Conservation (phyloP, 108 stramenopile species). For the Cyclotella kingstonii region DNA sequence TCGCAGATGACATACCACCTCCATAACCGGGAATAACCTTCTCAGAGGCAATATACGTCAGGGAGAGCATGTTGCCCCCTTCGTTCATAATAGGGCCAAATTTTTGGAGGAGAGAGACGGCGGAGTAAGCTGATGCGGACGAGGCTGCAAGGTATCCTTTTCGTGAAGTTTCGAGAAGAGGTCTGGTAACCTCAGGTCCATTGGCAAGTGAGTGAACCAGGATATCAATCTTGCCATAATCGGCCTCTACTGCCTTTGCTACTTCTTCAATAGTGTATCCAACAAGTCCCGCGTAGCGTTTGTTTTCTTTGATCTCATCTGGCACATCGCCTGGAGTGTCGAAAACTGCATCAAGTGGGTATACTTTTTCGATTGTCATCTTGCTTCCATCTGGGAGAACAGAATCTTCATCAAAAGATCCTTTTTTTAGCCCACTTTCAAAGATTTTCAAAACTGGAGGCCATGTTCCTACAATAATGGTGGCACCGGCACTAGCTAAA, state of each 20-base stretch:
- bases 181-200: slow-evolving; percentile 98
- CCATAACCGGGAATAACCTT: slow-evolving; percentile 98
- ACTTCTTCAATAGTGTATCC: slow-evolving; percentile 96
- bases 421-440: slow-evolving; percentile 83
- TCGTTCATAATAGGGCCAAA: slow-evolving; percentile 97
- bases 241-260: slow-evolving; percentile 89
- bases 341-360: slow-evolving; percentile 97
- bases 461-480: slow-evolving; percentile 97
- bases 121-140: slow-evolving; percentile 95
- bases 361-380: slow-evolving; percentile 94
- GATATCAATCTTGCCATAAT: slow-evolving; percentile 97
- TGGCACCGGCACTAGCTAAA: slow-evolving; percentile 93
- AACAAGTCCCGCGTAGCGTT: slow-evolving; percentile 92
- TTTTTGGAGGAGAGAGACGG: slow-evolving; percentile 91
- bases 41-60: slow-evolving; percentile 98
- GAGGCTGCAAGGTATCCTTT: slow-evolving; percentile 97
- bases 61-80: slow-evolving; percentile 88
- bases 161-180: slow-evolving; percentile 93
- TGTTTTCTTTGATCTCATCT: slow-evolving; percentile 92
- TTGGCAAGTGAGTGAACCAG: slow-evolving; percentile 98
- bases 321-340: slow-evolving; percentile 93
- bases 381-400: slow-evolving; percentile 83
- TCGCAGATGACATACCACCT: slow-evolving; percentile 97
- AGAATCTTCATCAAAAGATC: slow-evolving; percentile 86
- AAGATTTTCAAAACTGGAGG: slow-evolving; percentile 98